Base-by-base conservation (phyloP, 176 grass and related monocot genomes). In the Microstegium vimineum region DNA sequence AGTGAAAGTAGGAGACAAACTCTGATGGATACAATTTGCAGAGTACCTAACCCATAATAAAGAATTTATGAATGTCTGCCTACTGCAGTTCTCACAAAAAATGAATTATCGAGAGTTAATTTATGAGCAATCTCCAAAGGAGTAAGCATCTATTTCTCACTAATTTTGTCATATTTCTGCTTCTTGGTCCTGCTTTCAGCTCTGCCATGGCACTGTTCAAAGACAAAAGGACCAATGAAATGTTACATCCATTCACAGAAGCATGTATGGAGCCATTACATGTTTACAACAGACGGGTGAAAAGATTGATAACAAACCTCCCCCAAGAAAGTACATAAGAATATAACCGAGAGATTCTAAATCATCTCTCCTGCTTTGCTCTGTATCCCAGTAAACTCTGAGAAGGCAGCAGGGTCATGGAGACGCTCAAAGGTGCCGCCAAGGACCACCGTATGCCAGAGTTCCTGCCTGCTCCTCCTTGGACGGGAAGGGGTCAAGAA, bases 141-240 rank as follows among this genome's bases (percentile, higher is more conserved):
- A 75, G 92, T 91, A 67, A 94, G 77, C 89, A 94, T 91, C 73
- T 91, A 89, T 77, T 94, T 94, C 85, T 87, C 89, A 72, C 92
- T 94, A 28, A 94, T 94, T 86, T 89, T 94, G 70, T 89, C 92
- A 62, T 91, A 94, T 52, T 94, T 94, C 74, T 94, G 92, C 77
- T 94, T 89, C 75, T 94, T 94, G 74, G 83, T 94, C 92, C 92
- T 75, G 92, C 92, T 91, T 91, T 87, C 31, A 94, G 86, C 61
- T 77, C 69, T 94, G 92, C 92, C 92, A 91, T 67, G 92, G 89
- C 70, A 91, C 92, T 94, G 77, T 86, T 73, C 73, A 37, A 61
- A 70, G 10, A 38, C 54, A 34, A 43, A 82, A 73, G 34, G 32
- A 86, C 33, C 13, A 49, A 46, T 2, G 8, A 14, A 35, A 57